phyloP scores from a whole-genome alignment of 352 stramenopile genomes.

The Phytopythium litorale region DNA sequence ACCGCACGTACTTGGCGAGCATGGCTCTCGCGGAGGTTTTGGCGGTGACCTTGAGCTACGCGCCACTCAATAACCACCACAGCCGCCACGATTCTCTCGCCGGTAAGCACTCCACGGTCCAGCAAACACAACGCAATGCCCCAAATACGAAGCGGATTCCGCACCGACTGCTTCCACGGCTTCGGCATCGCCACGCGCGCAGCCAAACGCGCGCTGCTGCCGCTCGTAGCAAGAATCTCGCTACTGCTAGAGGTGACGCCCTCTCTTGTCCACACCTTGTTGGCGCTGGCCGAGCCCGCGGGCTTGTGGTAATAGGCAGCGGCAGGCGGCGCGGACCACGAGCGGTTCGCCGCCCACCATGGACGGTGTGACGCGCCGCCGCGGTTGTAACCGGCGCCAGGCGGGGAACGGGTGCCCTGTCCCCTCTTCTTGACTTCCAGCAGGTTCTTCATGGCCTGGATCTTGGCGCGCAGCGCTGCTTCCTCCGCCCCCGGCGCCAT shows the following conservation, averaged over 20 bases:
- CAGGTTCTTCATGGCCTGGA: conserved; percentile 81
- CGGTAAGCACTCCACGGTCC: neutral
- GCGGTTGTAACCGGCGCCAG: conserved; percentile 3
- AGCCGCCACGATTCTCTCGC: neutral
- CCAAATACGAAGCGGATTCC: neutral
- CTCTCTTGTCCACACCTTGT: conserved; percentile 55
- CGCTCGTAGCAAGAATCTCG: neutral
- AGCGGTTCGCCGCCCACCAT: conserved; percentile 25
- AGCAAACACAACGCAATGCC: conserved; percentile 9
- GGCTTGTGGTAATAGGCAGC: conserved; percentile 5
- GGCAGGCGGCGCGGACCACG: conserved; percentile 23
- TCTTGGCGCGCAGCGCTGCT: conserved; percentile 70
- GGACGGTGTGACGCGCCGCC: neutral
- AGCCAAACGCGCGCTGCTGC: neutral
- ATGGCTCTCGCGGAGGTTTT: conserved; percentile 10
- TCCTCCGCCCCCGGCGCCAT: conserved; percentile 59
- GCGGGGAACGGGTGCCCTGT: neutral
- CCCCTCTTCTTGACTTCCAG: conserved; percentile 42
- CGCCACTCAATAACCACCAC: neutral
- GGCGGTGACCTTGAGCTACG: conserved; percentile 22
- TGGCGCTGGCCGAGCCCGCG: conserved; percentile 21
- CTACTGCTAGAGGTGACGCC: conserved; percentile 2
- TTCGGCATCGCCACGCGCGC: conserved; percentile 9
- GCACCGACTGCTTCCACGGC: conserved; percentile 29
- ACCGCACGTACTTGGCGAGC: conserved; percentile 10